Conservation (phyloP, 805 yeast genomes). For the Candida yuanshanica region DNA sequence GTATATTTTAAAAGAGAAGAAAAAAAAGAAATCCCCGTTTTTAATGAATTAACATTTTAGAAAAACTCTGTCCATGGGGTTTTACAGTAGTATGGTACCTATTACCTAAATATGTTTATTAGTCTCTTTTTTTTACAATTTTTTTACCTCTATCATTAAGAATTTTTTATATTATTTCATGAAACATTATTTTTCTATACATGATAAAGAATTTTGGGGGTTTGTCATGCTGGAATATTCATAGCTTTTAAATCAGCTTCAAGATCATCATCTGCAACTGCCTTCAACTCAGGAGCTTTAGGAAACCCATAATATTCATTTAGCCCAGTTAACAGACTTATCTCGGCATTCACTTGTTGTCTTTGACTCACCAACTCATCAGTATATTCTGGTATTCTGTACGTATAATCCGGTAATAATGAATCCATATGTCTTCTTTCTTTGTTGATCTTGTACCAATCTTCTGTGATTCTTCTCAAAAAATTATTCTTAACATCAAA, state of each 20-base stretch:
- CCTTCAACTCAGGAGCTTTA: constrained; percentile 63
- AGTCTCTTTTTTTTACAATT: too few relatives aligned
- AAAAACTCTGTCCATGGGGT: too few relatives aligned
- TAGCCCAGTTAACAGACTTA: constrained; percentile 66
- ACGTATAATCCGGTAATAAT: constrained; percentile 40
- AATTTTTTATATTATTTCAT: not conserved
- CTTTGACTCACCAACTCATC: constrained; percentile 58
- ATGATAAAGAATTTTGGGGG: not conserved
- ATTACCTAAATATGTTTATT: too few relatives aligned
- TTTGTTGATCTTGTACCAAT: constrained; percentile 88
- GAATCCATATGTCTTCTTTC: constrained; percentile 82
- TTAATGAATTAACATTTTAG: not conserved
- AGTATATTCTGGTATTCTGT: constrained; percentile 35
- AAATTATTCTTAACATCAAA: constrained; percentile 62
- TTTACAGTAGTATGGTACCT: too few relatives aligned
- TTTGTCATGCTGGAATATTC: constrained; percentile 20
- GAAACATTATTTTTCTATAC: not conserved
- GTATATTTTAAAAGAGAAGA: constrained; percentile 2
- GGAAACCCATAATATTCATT: constrained; percentile 72
- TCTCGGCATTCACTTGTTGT: constrained; percentile 58
- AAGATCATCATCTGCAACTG: constrained; percentile 67
- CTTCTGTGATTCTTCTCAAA: constrained; percentile 67
- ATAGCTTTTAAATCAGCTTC: constrained; percentile 65
- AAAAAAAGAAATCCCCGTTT: constrained; percentile 3
- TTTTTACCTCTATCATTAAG: not conserved